Base-by-base conservation (phyloP, 306 rosid genomes). In the Elaeagnus macrophylla region DNA sequence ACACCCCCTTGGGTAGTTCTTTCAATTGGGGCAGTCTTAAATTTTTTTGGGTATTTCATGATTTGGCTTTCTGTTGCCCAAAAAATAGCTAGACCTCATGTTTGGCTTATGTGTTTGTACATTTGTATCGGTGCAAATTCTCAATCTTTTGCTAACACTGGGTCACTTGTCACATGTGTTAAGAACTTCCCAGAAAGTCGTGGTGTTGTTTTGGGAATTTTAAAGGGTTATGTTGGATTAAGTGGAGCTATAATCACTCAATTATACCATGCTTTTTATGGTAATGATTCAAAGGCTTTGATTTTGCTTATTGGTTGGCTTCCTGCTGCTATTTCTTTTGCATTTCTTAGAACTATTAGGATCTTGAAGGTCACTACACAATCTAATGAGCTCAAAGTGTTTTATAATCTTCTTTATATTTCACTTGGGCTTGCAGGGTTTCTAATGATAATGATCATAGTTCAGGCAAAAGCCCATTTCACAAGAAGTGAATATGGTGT, bases 1-100 rank as follows among this genome's bases (percentile, higher is more conserved):
- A 76, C 93, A 0, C 96, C 96, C 0, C 97, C 97, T 8, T 80
- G 82, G 82, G 80, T 76, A 58, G 85, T 80, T 12, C 40, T 80
- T 25, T 12, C 67, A 39, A 57, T 72, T 18, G 83, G 86, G 1
- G 73, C 80, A 1, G 59, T 63, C 48, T 63, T 80, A 39, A 80
- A 77, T 56, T 80, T 80, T 50, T 56, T 77, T 25, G 86, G 86
- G 8, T 80, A 80, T 66, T 71, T 80, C 59, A 80, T 77, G 86
- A 77, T 80, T 0, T 80, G 83, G 86, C 51, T 80, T 1, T 61
- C 76, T 7, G 86, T 80, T 17, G 73, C 83, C 9, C 9, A 55
- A 7, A 69, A 40, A 40, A 60, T 80, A 20, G 63, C 73, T 1
- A 68, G 14, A 5, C 82, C 86, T 20, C 37, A 59, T 15, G 76